Conservation (phyloP, 495 filamentous ascomycete species). For the Neurospora sp. region DNA sequence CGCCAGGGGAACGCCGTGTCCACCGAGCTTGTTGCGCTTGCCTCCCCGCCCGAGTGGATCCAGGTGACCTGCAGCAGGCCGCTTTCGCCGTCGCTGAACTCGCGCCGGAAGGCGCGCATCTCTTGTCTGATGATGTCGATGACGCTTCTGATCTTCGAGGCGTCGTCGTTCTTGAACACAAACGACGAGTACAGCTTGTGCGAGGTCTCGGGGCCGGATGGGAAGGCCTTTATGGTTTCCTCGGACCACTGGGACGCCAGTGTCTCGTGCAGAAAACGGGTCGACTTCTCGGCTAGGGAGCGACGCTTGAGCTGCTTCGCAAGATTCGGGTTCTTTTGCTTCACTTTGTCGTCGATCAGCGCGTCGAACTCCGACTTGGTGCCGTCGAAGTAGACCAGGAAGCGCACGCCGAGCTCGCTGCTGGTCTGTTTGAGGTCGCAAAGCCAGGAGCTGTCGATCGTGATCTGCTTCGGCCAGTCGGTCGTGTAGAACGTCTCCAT, state of each 20-base stretch:
- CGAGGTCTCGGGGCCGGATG: conserved; percentile 3
- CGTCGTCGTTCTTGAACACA: neutral
- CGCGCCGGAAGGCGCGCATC: neutral
- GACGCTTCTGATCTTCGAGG: neutral
- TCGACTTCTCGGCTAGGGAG: conserved; percentile 13
- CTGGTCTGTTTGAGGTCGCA: conserved; percentile 11
- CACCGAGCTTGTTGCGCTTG: neutral
- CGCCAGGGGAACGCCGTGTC: conserved; percentile 19
- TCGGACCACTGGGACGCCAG: conserved; percentile 22
- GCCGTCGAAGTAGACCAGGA: neutral
- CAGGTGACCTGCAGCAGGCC: neutral
- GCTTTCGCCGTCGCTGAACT: neutral
- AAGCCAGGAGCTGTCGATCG: conserved; percentile 21
- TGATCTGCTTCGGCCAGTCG: conserved; percentile 5
- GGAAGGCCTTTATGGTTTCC: conserved; percentile 13
- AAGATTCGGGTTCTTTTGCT: neutral
- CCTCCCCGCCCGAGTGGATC: conserved; percentile 6
- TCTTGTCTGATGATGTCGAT: neutral
- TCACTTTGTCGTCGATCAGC: neutral
- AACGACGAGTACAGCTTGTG: conserved; percentile 14
- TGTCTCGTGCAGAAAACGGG: conserved; percentile 21
- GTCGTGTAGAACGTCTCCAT: neutral
- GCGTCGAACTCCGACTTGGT: neutral
- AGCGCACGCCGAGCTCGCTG: neutral
- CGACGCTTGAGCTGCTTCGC: conserved; percentile 13